Percentiles rank a stretch among this genome's conserved stretches.
phyloP scores from a whole-genome alignment of 2,329 filamentous ascomycete genomes.

The Cercospora sp. region DNA sequence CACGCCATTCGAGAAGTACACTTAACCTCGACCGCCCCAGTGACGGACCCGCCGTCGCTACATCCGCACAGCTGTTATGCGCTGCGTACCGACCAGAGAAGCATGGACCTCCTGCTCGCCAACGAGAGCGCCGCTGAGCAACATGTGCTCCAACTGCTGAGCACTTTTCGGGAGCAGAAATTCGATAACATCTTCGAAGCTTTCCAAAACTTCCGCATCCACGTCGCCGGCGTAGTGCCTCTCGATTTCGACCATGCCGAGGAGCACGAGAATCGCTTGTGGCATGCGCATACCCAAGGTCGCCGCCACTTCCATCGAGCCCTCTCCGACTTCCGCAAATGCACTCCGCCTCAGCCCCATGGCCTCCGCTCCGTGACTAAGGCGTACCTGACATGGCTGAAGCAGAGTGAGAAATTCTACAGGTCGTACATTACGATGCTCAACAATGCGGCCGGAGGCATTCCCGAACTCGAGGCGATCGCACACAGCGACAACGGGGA shows the following conservation, averaged over 20 bases:
- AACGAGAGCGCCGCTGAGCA: slow-evolving; percentile 34
- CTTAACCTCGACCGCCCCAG: slow-evolving; percentile 52
- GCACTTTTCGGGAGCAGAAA: slow-evolving; percentile 28
- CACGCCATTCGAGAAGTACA: slow-evolving; percentile 51
- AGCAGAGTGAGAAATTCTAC: slow-evolving; percentile 86
- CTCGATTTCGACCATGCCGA: slow-evolving; percentile 67
- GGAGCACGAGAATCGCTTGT: slow-evolving; percentile 70
- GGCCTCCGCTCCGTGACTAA: slow-evolving; percentile 77
- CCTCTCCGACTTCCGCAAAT: slow-evolving; percentile 54
- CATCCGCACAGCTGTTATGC: slow-evolving; percentile 31
- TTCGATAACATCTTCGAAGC: slow-evolving; percentile 29
- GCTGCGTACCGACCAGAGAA: slow-evolving; percentile 28
- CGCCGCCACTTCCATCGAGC: slow-evolving; percentile 75
- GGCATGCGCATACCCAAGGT: slow-evolving; percentile 75
- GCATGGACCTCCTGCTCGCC: slow-evolving; percentile 38
- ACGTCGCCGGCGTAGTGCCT: slow-evolving; percentile 72
- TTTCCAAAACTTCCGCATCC: slow-evolving; percentile 59
- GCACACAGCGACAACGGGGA: slow-evolving; percentile 43
- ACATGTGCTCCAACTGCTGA: slow-evolving; percentile 32
- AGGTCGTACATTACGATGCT: slow-evolving; percentile 79
- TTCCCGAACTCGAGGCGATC: slow-evolving; percentile 60
- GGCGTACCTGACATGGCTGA: slow-evolving; percentile 80
- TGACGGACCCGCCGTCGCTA: slow-evolving; percentile 21
- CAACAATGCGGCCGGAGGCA: slow-evolving; percentile 58
- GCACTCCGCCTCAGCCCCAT: slow-evolving; percentile 56